Evolutionary conservation across 2,329 filamentous ascomycete species (phyloP), one percentile per base, ranked within the genome.

Genomic region (Fonsecaea multimorphosa): DNA sequence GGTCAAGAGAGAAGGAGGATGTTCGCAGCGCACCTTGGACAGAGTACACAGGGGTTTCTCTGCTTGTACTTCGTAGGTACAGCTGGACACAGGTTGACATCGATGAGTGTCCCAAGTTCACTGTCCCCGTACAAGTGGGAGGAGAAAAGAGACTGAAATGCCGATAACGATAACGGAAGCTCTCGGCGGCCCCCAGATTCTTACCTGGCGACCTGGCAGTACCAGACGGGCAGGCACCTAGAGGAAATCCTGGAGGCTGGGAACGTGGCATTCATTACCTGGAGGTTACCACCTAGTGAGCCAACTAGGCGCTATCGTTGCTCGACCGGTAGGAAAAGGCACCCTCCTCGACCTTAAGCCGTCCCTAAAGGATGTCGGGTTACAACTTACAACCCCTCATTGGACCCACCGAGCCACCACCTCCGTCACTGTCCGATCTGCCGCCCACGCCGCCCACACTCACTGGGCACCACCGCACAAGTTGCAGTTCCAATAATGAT

Each of bases 161-260:
- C 14, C 14, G 38, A 40, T 40, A 40, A 19, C 38, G 38, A 40
- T 40, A 40, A 40, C 38, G 38, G 38, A 40, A 40, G 14, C 38
- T 3, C 16, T 40, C 38, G 38, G 38, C 38, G 36, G 38, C 16
- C 38, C 38, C 38, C 38, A n/a, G 2, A 5, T 40, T 40, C 29
- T 8, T 31, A n/a, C n/a, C n/a, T n/a, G n/a, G n/a, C n/a, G n/a
- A n/a, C n/a, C n/a, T n/a, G n/a, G n/a, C n/a, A n/a, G n/a, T n/a
- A n/a, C n/a, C n/a, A n/a, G n/a, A n/a, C n/a, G n/a, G n/a, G n/a
- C n/a, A n/a, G 29, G 29, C 29, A n/a, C 38, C n/a, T 22, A 19
- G 19, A 52, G 24, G n/a, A 60, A 60, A 60, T 49, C 4, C 27
- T 60, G 57, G 57, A n/a, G 57, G 57, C 57, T 60, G 57, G 57